Evolutionary conservation across 495 filamentous ascomycete genomes (phyloP).

Genomic region (Thozetella sp.): DNA sequence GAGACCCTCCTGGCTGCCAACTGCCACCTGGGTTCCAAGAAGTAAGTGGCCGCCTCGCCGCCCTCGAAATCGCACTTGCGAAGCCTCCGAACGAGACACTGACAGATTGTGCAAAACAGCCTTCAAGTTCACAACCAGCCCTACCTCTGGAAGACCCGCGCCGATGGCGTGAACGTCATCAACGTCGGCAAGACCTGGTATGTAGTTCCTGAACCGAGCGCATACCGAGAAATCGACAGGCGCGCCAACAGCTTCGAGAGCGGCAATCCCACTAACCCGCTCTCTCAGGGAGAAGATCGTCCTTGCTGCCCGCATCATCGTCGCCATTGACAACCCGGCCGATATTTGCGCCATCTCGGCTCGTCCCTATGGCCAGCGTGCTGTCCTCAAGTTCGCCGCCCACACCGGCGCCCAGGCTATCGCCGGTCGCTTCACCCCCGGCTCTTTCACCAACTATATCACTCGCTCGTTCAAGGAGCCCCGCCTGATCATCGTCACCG

Average conservation of each 20-base stretch:
- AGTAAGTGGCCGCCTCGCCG: slow-evolving; percentile 42
- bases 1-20: slow-evolving; percentile 98
- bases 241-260: slow-evolving; percentile 4
- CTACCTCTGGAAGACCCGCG: slow-evolving; percentile 98
- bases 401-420: slow-evolving; percentile 98
- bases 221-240: background rate
- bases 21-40: slow-evolving; percentile 97
- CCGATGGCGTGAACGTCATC: slow-evolving; percentile 96
- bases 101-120: slow-evolving; percentile 25
- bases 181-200: slow-evolving; percentile 99
- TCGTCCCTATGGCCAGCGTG: slow-evolving; percentile 98
- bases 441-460: slow-evolving; percentile 99
- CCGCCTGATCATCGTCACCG: slow-evolving; percentile 98
- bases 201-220: slow-evolving; percentile 25
- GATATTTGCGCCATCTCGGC: slow-evolving; percentile 99
- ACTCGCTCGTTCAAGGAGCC: slow-evolving; percentile 99
- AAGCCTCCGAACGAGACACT: slow-evolving; percentile 8
- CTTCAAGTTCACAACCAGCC: slow-evolving; percentile 98
- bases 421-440: slow-evolving; percentile 98
- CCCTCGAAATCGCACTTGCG: no score
- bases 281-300: slow-evolving; percentile 94
- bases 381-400: slow-evolving; percentile 97
- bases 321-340: slow-evolving; percentile 97
- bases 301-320: slow-evolving; percentile 97
- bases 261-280: background rate